A percentile compares a stretch with the other conserved stretches of the same genome.
Evolutionary conservation across 1,139 yeast species (phyloP).

Genomic region (Suhomyces atakaporum): DNA sequence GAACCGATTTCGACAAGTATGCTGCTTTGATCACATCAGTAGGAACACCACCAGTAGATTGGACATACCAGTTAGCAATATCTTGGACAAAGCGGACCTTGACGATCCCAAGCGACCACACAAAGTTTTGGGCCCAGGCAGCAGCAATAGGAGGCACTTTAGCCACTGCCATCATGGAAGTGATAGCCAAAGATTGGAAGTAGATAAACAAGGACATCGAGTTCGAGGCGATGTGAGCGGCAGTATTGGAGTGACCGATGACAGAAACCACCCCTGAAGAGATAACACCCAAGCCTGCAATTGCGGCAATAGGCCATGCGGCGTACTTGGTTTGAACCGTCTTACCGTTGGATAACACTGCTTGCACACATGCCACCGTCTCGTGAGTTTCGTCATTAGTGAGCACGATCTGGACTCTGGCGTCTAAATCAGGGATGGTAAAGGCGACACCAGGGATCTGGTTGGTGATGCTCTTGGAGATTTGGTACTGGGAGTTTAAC

Average conservation of each 20-base stretch:
- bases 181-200: slow-evolving; percentile 90
- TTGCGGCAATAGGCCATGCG: slow-evolving; percentile 95
- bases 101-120: slow-evolving; percentile 95
- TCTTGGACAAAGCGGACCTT: slow-evolving; percentile 77
- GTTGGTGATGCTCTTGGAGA: slow-evolving; percentile 45
- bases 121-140: slow-evolving; percentile 97
- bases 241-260: slow-evolving; percentile 87
- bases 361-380: slow-evolving; percentile 90
- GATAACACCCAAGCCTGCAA: slow-evolving; percentile 82
- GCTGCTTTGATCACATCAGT: slow-evolving; percentile 64
- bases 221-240: slow-evolving; percentile 96
- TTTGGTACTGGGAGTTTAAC: slow-evolving; percentile 52
- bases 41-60: slow-evolving; percentile 91
- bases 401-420: slow-evolving; percentile 76
- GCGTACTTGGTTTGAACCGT: slow-evolving; percentile 95
- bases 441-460: slow-evolving; percentile 81
- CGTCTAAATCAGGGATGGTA: slow-evolving; percentile 92
- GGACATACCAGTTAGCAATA: slow-evolving; percentile 92
- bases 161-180: slow-evolving; percentile 95
- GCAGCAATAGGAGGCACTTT: slow-evolving; percentile 96
- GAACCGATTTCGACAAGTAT: slow-evolving; percentile 76
- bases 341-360: slow-evolving; percentile 81
- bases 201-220: slow-evolving; percentile 89
- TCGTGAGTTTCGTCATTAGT: slow-evolving; percentile 47
- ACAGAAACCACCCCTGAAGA: slow-evolving; percentile 87